These are phyloP conservation scores for Pseudogymnoascus sp. DNA, from an alignment of 2,329 filamentous ascomycete genomes.

Conservation along the genomic window DNA sequence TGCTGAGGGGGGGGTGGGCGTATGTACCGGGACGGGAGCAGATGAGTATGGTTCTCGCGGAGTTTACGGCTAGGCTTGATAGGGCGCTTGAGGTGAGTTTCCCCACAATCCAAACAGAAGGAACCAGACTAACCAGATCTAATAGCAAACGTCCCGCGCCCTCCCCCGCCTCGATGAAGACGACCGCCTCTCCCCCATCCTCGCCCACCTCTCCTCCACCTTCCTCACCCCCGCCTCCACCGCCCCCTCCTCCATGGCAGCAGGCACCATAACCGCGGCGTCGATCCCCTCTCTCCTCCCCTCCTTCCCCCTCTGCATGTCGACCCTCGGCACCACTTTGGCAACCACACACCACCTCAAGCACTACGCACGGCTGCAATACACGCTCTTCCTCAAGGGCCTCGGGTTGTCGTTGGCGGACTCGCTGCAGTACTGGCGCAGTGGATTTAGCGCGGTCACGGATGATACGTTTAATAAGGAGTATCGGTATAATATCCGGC, in stretches of 20 bases:
- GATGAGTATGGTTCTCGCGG: constrained; percentile 78
- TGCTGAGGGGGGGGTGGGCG: constrained; percentile 74
- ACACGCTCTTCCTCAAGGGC: constrained; percentile 93
- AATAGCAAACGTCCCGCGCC: constrained; percentile 76
- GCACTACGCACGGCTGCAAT: constrained; percentile 88
- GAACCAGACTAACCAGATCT: background rate
- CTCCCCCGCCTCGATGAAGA: constrained; percentile 86
- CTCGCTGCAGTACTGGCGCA: constrained; percentile 84
- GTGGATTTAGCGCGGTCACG: constrained; percentile 74
- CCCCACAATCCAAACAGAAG: background rate
- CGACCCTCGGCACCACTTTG: constrained; percentile 76
- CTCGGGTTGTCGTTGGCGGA: constrained; percentile 91
- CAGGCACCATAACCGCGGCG: constrained; percentile 62
- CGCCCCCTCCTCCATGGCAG: constrained; percentile 61
- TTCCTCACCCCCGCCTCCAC: constrained; percentile 86
- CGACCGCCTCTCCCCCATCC: constrained; percentile 72
- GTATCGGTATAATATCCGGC: constrained; percentile 95
- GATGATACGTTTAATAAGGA: constrained; percentile 97
- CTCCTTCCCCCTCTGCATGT: constrained; percentile 92
- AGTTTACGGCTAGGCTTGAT: constrained; percentile 75
- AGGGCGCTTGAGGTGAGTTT: constrained; percentile 67
- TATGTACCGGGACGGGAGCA: constrained; percentile 87
- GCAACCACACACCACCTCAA: constrained; percentile 87
- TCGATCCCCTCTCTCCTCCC: constrained; percentile 73
- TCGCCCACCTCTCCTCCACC: constrained; percentile 84